phyloP scores from a whole-genome alignment of 129 eudicot species.

The Kitagawia praeruptora region DNA sequence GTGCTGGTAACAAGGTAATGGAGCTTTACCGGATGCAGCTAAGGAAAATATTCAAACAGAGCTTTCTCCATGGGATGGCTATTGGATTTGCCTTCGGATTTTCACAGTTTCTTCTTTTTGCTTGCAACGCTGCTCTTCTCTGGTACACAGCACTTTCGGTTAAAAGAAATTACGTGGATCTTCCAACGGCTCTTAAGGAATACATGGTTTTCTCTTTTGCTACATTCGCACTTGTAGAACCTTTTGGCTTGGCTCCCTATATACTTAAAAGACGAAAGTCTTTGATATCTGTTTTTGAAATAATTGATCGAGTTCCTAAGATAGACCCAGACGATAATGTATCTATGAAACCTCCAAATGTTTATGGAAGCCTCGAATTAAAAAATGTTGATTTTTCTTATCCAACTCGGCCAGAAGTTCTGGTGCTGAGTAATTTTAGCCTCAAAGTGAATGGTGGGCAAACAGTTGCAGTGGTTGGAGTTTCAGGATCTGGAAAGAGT shows the following conservation, averaged over 20 bases:
- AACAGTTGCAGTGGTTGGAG: constrained; percentile 95
- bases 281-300: constrained; percentile 78
- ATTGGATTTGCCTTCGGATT: constrained; percentile 28
- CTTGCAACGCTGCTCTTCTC: constrained; percentile 26
- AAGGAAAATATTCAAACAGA: constrained; percentile 15
- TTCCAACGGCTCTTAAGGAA: constrained; percentile 27
- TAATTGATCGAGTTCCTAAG: constrained; percentile 44
- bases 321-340: constrained; percentile 25
- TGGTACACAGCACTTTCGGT: constrained; percentile 23
- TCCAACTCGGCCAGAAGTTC: constrained; percentile 87
- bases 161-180: constrained; percentile 12
- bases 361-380: constrained; percentile 86
- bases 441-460: constrained; percentile 92
- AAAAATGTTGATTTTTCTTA: constrained; percentile 78
- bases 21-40: constrained; percentile 66
- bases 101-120: constrained; percentile 31
- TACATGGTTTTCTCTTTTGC: constrained; percentile 39
- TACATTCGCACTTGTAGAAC: constrained; percentile 27
- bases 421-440: constrained; percentile 81
- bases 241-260: constrained; percentile 90
- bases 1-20: constrained; percentile 84
- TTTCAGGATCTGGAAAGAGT: constrained; percentile 96
- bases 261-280: constrained; percentile 89
- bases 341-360: constrained; percentile 77
- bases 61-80: constrained; percentile 33